Percentiles rank a stretch among this genome's conserved stretches.
Conservation (phyloP, 768 basidiomycete species). For the Rhodotorula kratochvilovae region DNA sequence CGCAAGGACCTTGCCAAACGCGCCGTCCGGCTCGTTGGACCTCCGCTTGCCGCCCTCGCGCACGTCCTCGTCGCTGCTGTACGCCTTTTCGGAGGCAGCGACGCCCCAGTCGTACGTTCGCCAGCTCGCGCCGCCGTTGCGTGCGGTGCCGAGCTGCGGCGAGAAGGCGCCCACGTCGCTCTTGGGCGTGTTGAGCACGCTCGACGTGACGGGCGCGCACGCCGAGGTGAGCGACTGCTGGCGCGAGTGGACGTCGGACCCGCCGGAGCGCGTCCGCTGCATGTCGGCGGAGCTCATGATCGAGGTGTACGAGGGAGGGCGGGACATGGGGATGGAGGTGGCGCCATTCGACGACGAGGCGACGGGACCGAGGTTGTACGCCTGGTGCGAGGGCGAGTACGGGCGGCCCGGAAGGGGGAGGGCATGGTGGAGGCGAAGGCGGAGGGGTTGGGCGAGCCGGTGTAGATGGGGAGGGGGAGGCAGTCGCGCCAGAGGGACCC, state of each 20-base stretch:
- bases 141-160: not conserved
- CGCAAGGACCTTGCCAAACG: constrained; percentile 5
- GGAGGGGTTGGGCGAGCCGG: constrained; percentile 24
- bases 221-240: constrained; percentile 39
- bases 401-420: constrained; percentile 1
- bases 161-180: constrained; percentile 12
- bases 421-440: constrained; percentile 16
- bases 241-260: constrained; percentile 29
- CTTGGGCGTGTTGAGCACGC: constrained; percentile 18
- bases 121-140: not conserved
- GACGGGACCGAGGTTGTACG: constrained; percentile 2
- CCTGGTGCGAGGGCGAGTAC: constrained; percentile 2
- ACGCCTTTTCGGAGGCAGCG: not conserved
- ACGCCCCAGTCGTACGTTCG: constrained; percentile 35
- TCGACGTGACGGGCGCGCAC: constrained; percentile 36
- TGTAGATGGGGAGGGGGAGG: constrained; percentile 25
- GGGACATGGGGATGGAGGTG: constrained; percentile 16
- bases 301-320: constrained; percentile 17
- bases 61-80: constrained; percentile 22
- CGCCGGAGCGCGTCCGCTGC: constrained; percentile 22
- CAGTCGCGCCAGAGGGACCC: not conserved
- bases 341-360: not conserved
- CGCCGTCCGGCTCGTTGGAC: not conserved
- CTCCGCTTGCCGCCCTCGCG: constrained; percentile 18
- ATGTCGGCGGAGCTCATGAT: constrained; percentile 18